Evolutionary conservation across 192 early-diverging fungal species (phyloP), one percentile per base, ranked within the genome.

Genomic region (Cladochytrium replicatum): DNA sequence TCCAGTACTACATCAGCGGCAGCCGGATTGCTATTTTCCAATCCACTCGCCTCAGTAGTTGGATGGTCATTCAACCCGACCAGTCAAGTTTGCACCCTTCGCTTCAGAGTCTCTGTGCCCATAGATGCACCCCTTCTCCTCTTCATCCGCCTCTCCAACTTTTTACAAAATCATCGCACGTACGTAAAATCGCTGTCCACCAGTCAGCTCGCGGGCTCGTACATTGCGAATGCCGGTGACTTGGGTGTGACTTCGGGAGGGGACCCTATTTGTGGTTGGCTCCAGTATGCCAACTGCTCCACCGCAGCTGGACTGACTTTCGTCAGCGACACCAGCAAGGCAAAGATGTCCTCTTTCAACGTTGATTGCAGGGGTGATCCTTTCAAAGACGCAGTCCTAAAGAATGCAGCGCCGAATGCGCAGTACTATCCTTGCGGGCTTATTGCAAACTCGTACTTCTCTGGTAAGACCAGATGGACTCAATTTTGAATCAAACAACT

Each of bases 121-220:
- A 13, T 37, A 37, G 13, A 13, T 37, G 44, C 74, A 6, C 78
- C 80, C 6, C 73, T 91, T 54, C 89, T 76, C 46, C 44, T 91
- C 30, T 91, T 89, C 58, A 89, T 89, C 52, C 64, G 81, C 32
- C 75, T 91, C 38, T 84, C 87, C 32, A 89, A 87, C 57, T 91
- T 91, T 60, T 91, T 87, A 55, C 89, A 91, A 60, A 91, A 91
- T 63, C 89, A 91, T 45, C 77, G 89, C 32, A 73, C 80, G 48
- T 91, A 91, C 50, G 84, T 87, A 23, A 85, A 86, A 50, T 85
- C 82, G 68, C 70, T 82, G 44, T 77, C 80, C 52, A 60, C 74
- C 23, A 69, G 73, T 48, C 89, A 91, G 57, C 73, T 91, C 1
- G 67, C 13, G 17, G 13, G 13, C 13, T 37, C 17, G 34, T 13